phyloP scores from a whole-genome alignment of 441 rosid species.

The Gossypium lobatum region DNA sequence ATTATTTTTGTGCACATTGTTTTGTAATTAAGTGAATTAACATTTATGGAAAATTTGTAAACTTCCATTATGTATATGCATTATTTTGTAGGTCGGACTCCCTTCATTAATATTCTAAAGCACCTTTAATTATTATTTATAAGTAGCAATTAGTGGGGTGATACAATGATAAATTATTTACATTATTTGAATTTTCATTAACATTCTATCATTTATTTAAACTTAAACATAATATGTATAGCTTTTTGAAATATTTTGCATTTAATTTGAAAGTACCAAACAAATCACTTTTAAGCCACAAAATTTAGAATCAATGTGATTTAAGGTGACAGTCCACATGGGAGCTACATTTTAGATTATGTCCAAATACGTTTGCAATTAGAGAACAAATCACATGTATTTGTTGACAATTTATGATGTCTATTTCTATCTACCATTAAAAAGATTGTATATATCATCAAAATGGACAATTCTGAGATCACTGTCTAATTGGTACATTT shows the following conservation, averaged over 20 bases:
- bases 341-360: conserved; percentile 15
- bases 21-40: background rate
- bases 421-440: background rate
- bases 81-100: background rate
- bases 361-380: conserved; percentile 10
- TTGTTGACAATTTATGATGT: background rate
- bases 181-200: too few species aligned
- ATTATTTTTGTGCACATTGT: background rate
- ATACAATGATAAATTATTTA: too few species aligned
- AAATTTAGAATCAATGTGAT: background rate
- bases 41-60: background rate
- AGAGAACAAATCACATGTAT: conserved; percentile 25
- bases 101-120: background rate
- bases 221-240: too few species aligned
- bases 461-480: too few species aligned
- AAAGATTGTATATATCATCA: too few species aligned
- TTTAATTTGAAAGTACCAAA: too few species aligned
- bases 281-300: background rate
- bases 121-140: background rate
- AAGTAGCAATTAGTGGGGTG: background rate
- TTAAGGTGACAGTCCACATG: background rate
- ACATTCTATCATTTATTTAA: too few species aligned
- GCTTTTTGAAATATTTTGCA: too few species aligned
- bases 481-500: too few species aligned
- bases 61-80: background rate